These are phyloP conservation scores for Stachybotrys elegans DNA, from an alignment of 2,329 filamentous ascomycete genomes.

Conservation along the genomic window DNA sequence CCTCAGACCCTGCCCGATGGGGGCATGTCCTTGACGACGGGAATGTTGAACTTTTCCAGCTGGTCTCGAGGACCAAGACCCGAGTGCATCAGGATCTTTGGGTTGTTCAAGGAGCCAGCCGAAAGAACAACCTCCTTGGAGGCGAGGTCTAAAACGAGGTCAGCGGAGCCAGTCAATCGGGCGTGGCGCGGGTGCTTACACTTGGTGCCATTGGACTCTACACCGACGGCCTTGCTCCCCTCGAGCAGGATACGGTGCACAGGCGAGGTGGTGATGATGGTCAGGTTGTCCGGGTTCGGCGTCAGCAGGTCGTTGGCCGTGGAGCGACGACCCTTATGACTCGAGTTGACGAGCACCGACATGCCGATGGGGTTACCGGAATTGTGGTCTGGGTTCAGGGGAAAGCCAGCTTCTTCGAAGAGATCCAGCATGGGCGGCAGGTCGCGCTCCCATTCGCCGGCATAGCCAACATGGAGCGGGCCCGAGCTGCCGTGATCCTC, in stretches of 20 bases:
- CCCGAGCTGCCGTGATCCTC: constrained; percentile 45
- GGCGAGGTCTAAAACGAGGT: constrained; percentile 19
- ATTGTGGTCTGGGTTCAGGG: constrained; percentile 50
- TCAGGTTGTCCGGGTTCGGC: constrained; percentile 43
- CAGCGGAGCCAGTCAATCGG: not conserved
- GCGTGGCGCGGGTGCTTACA: constrained; percentile 23
- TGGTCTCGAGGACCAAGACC: constrained; percentile 32
- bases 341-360: constrained; percentile 43
- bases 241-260: constrained; percentile 44
- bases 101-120: constrained; percentile 35
- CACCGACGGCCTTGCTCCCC: constrained; percentile 37
- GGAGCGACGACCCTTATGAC: constrained; percentile 39
- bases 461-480: constrained; percentile 42
- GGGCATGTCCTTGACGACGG: constrained; percentile 26
- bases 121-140: constrained; percentile 38
- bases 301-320: constrained; percentile 47
- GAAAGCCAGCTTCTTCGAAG: constrained; percentile 42
- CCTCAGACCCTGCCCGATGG: constrained; percentile 33
- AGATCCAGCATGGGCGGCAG: constrained; percentile 38
- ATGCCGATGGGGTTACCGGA: constrained; percentile 55
- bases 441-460: constrained; percentile 43
- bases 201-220: constrained; percentile 33
- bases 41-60: constrained; percentile 26
- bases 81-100: constrained; percentile 38
- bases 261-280: constrained; percentile 40